phyloP scores from a whole-genome alignment of 495 filamentous ascomycete genomes.

The Aspergillus avenaceus region DNA sequence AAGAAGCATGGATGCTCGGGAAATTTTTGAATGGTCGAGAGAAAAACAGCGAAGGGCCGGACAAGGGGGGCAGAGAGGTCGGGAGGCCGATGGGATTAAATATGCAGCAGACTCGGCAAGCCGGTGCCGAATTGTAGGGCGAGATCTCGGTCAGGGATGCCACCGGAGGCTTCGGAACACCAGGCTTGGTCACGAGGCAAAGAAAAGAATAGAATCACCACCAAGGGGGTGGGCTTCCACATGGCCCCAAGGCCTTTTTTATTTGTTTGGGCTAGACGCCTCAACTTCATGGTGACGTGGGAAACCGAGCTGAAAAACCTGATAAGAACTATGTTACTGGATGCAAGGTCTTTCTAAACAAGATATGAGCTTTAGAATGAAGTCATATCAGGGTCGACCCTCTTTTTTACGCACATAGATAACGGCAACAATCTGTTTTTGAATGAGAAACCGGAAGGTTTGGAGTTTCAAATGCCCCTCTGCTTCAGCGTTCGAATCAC shows the following conservation, averaged over 20 bases:
- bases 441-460: no score
- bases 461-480: no score
- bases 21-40: no score
- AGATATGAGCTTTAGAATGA: not conserved
- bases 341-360: not conserved
- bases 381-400: not conserved
- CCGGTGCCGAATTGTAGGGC: constrained; percentile 4
- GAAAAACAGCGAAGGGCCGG: not conserved
- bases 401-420: no score
- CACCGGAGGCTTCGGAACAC: constrained; percentile 8
- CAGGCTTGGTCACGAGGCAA: constrained; percentile 5
- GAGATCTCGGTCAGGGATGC: constrained; percentile 4
- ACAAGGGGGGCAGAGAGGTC: not conserved
- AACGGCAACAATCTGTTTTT: no score
- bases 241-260: no score
- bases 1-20: no score
- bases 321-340: not conserved
- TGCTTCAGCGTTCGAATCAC: no score
- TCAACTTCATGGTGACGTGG: not conserved
- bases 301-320: not conserved
- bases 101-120: constrained; percentile 8
- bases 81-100: constrained; percentile 11
- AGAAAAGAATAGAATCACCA: constrained; percentile 2
- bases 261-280: not conserved
- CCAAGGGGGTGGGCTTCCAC: not conserved